Base-by-base conservation (phyloP, 78 protist genomes). In the Cyanophora paradoxa region DNA sequence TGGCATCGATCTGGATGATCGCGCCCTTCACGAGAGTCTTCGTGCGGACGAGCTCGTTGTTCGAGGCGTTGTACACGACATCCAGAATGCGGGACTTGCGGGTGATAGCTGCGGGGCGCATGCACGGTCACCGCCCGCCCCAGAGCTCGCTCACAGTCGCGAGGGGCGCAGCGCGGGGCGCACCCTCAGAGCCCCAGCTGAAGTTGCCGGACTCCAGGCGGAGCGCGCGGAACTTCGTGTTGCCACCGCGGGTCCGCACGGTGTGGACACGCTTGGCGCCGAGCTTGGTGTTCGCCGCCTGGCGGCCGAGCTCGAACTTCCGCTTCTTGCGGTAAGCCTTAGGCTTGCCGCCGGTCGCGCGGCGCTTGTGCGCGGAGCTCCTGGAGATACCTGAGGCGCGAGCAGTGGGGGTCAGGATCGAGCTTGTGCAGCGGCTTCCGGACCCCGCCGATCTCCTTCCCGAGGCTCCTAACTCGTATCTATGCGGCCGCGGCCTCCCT, bases 31-130 rank as follows among this genome's bases (percentile, higher is more conserved):
- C 98, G n/a, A 97, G 88, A 24, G 99, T 94, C 86, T 97, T 95
- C 83, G 99, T 97, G 74, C 99, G 94, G 68, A 96, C 96, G 69
- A 94, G 83, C 91, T 96, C 99, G 94, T 95, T 96, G 92, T 88
- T 87, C 54, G 99, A 77, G 31, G 99, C 97, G 90, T 96, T 95
- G 96, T 95, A 98, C 48, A 93, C 97, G 31, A 96, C 98, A 41
- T 90, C 92, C 46, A 95, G 1, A 79, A 97, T 86, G 59, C 98
- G 93, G 81, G 89, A 54, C 79, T 90, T 88, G 70, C 83, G 79
- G 82, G 92, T 76, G 74, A 68, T n/a, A n/a, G n/a, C n/a, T n/a
- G n/a, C n/a, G n/a, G n/a, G n/a, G n/a, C n/a, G n/a, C n/a, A n/a
- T n/a, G n/a, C n/a, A n/a, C n/a, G n/a, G n/a, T n/a, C n/a, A n/a